These are phyloP conservation scores for Austropuccinia psidii DNA, from an alignment of 1,284 basidiomycete genomes.

Conservation along the genomic window DNA sequence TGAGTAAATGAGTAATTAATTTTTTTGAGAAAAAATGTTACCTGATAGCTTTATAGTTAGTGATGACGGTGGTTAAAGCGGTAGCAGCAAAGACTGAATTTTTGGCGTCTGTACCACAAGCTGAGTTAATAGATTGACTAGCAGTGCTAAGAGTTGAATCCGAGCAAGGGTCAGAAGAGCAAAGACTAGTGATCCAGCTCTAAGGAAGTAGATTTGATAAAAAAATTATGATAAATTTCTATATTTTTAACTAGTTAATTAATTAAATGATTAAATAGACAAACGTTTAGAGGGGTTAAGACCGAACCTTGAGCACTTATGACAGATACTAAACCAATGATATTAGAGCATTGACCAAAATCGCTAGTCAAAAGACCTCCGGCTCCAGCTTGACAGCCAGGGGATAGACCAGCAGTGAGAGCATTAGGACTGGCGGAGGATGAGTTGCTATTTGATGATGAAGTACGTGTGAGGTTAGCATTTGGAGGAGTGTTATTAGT, in stretches of 20 bases:
- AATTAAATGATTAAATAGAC: not conserved
- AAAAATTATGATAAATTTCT: too few species aligned
- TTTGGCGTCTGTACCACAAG: not conserved
- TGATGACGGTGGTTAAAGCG: not conserved
- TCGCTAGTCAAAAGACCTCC: constrained; percentile 5
- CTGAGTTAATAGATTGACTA: not conserved
- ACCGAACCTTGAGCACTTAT: constrained; percentile 7
- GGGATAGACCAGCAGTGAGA: not conserved
- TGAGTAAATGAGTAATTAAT: not conserved
- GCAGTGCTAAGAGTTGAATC: not conserved
- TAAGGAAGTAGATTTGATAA: not conserved
- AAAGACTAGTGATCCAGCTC: constrained; percentile 22
- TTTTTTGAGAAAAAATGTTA: not conserved
- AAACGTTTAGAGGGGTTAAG: not conserved
- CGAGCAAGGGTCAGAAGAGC: not conserved
- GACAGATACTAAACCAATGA: constrained; percentile 24
- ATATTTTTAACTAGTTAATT: not conserved
- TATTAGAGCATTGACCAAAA: constrained; percentile 21
- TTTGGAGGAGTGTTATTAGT: too few species aligned
- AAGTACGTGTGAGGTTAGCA: too few species aligned
- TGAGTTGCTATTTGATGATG: too few species aligned
- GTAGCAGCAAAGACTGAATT: not conserved
- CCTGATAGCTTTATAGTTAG: constrained; percentile 6
- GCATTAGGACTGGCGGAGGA: not conserved
- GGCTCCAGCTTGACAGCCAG: constrained; percentile 12